Base-by-base conservation (phyloP, 768 basidiomycete species). In the Hemileccinum impolitum region DNA sequence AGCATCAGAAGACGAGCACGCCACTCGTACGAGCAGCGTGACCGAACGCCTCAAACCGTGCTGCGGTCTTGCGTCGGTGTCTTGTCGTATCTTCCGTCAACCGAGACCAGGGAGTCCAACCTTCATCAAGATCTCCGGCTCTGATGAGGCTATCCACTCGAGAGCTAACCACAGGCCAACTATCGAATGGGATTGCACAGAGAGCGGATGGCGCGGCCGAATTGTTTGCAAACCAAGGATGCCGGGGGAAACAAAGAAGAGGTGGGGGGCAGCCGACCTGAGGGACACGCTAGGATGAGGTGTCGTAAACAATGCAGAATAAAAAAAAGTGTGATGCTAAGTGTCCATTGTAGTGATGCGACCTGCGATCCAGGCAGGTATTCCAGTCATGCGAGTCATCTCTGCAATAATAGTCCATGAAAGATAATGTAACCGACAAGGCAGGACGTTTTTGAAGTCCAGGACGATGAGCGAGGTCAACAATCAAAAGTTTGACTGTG, bases 51-150 rank as follows among this genome's bases (percentile, higher is more conserved):
- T 81, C 78, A 69, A 79, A 77, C 78, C 57, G 65, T 58, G 59
- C 71, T 66, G 67, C 70, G 75, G 83, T 87, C 85, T 83, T 86
- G 85, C 72, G 84, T 83, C 75, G 56, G 70, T 76, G 78, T 81
- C 81, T 75, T 77, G 75, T 76, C 76, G 57, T 54, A 60, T 66
- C 68, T 64, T 67, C 59, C 71, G 70, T 80, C 81, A 61, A 80
- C 71, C 80, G 71, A 57, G 60, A 65, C 76, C 75, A 68, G 63
- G 66, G 64, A 59, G 62, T 74, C 79, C 79, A 72, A 57, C 80
- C 72, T 72, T 80, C 78, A 72, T 71, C 57, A 38, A 72, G 61
- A 51, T 46, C 68, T 76, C 68, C 67, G 49, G 58, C 54, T 64
- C 51, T 25, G 48, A 44, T 21, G n/a, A n/a, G n/a, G 46, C 32